Evolutionary conservation across 108 stramenopile species (phyloP).

Genomic region (Skeletonema grethae): DNA sequence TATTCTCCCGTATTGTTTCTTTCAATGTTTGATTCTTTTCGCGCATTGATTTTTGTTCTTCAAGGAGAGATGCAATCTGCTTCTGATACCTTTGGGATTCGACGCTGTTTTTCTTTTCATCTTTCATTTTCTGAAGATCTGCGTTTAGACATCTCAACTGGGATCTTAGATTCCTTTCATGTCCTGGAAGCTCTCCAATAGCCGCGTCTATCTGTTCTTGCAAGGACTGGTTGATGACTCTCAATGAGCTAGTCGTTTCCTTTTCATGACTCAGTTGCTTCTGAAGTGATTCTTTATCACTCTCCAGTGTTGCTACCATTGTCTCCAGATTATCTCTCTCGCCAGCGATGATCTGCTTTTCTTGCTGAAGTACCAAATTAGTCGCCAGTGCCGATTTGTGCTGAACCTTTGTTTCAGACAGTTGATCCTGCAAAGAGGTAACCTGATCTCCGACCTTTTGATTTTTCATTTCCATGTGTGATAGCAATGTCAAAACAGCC

Average conservation of each 20-base stretch:
- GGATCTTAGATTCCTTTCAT: constrained; percentile 22
- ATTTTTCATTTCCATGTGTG: constrained; percentile 22
- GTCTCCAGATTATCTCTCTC: constrained; percentile 31
- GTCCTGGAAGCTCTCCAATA: constrained; percentile 10
- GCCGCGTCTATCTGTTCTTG: constrained; percentile 38
- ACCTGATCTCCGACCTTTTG: constrained; percentile 17
- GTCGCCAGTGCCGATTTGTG: constrained; percentile 29
- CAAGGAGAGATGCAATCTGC: constrained; percentile 23
- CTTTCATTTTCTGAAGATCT: constrained; percentile 16
- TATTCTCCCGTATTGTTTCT: constrained; percentile 45
- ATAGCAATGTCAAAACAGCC: constrained; percentile 22
- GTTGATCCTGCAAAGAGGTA: constrained; percentile 16
- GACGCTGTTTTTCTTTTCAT: constrained; percentile 10
- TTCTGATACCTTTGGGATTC: constrained; percentile 24
- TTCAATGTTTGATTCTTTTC: constrained; percentile 45
- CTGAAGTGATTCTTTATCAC: constrained; percentile 21
- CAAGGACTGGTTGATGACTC: constrained; percentile 45
- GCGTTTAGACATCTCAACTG: constrained; percentile 17
- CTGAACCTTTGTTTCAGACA: constrained; percentile 24
- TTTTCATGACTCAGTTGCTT: constrained; percentile 30
- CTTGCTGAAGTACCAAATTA: constrained; percentile 23
- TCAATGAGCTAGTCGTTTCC: constrained; percentile 38
- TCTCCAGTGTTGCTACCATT: constrained; percentile 15
- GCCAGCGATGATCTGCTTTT: constrained; percentile 31
- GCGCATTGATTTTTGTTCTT: constrained; percentile 20